Percentiles rank a stretch among this genome's conserved stretches.
Evolutionary conservation across 768 basidiomycete genomes (phyloP).

Genomic region (Boletus fagicola): DNA sequence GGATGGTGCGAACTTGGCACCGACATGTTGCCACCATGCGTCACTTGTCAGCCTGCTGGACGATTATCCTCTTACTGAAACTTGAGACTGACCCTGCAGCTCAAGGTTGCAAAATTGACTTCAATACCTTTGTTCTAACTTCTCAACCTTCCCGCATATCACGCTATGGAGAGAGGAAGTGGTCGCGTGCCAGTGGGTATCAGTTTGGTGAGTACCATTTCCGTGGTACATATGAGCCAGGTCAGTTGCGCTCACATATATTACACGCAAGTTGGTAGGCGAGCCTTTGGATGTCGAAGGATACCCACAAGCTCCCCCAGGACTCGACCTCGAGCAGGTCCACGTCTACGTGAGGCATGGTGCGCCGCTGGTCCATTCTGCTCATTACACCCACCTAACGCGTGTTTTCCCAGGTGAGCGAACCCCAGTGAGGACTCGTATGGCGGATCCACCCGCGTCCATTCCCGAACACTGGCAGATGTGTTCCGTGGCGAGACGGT

Average conservation of each 20-base stretch:
- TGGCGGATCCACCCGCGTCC: conserved; percentile 58
- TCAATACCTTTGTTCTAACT: not conserved
- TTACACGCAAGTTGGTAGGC: conserved; percentile 31
- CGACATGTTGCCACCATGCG: not conserved
- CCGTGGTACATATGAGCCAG: not conserved
- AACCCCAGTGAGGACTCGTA: conserved; percentile 68
- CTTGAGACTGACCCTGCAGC: not conserved
- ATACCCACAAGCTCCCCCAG: conserved; percentile 58
- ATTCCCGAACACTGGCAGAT: conserved; percentile 70
- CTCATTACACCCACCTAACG: not conserved
- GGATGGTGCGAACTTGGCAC: conserved; percentile 3
- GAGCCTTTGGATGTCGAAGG: conserved; percentile 55
- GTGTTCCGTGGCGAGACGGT: conserved; percentile 54
- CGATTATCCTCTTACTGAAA: not conserved
- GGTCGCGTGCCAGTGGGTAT: not conserved
- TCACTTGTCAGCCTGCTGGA: not conserved
- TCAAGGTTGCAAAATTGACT: not conserved
- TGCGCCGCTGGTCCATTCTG: conserved; percentile 31
- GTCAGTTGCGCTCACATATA: not conserved
- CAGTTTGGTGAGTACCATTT: conserved; percentile 13
- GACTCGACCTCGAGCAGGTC: conserved; percentile 63
- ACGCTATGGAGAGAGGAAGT: not conserved
- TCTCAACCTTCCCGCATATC: not conserved
- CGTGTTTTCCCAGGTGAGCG: conserved; percentile 56
- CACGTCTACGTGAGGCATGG: conserved; percentile 77